Conservation (phyloP, 2,329 filamentous ascomycete genomes). For the Trichoderma arundinaceum region DNA sequence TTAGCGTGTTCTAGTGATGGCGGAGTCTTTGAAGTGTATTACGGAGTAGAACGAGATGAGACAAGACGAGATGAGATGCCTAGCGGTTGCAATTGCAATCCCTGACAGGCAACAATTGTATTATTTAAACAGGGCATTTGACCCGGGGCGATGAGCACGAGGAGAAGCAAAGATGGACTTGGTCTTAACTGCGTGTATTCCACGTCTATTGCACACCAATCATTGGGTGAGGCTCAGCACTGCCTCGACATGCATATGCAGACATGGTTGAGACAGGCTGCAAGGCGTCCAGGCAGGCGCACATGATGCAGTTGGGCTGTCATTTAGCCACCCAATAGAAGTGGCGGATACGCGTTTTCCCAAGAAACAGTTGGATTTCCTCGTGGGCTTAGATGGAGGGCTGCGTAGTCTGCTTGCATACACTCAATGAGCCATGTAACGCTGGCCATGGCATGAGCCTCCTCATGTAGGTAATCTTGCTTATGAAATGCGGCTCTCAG, state of each 20-base stretch:
- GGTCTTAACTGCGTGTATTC: not conserved
- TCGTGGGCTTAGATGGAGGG: not conserved
- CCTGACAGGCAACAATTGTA: not conserved
- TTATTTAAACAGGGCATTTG: not conserved
- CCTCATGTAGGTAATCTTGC: too few species aligned
- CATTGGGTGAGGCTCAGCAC: not conserved
- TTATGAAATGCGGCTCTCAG: too few species aligned
- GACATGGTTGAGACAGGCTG: not conserved
- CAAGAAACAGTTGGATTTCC: not conserved
- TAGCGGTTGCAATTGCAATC: not conserved
- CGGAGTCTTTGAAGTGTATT: not conserved
- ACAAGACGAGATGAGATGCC: not conserved
- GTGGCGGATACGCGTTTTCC: not conserved
- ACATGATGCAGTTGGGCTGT: not conserved
- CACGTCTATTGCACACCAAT: not conserved
- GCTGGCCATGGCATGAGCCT: too few species aligned
- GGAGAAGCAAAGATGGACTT: not conserved
- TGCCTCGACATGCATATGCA: not conserved
- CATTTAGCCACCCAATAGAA: not conserved
- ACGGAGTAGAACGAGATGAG: not conserved
- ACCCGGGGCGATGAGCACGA: too few species aligned
- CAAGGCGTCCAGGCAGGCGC: not conserved
- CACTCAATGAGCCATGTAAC: too few species aligned
- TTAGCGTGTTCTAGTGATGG: not conserved
- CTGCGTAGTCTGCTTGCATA: not conserved